Evolutionary conservation across 768 basidiomycete species (phyloP), one percentile per base, ranked within the genome.

Genomic region (Grammothele lineata): DNA sequence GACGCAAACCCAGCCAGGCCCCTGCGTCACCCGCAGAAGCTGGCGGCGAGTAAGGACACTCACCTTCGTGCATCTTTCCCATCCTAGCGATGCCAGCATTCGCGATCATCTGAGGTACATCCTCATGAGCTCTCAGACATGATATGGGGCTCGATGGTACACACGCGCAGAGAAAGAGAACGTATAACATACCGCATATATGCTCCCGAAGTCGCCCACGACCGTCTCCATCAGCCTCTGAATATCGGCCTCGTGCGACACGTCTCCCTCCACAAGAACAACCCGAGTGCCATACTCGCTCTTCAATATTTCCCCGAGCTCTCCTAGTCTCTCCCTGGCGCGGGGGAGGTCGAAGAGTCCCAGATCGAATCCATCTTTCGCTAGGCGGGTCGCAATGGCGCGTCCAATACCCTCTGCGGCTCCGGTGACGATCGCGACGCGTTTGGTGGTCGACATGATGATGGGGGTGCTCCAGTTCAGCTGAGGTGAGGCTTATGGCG

Each of bases 171-270:
- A 14, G 11, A 18, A 18, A 1, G 26, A 6, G 9, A 14, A n/a
- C 2, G n/a, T 4, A n/a, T 5, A 3, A 59, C 76, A 48, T 39
- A 78, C 78, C 25, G 76, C 74, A 49, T 78, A 73, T 17, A 81
- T 50, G 3, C 70, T 57, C 3, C 76, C 77, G 9, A 77, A 59
- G 8, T 55, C 51, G 5, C 59, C 33, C 1, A 61, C 55, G 11
- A 58, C 56, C 0, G 43, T 42, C 3, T 62, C 61, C 2, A 81
- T 58, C 62, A 78, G 65, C 5, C 22, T n/a, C 45, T 69, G 60
- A 1, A 80, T 75, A 6, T 75, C 66, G 1, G 51, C 53, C 43
- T 79, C 57, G 42, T 52, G 40, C 40, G 65, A 58, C 3, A 80
- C 73, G 50, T 80, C 75, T 2, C 62, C 73, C 8, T 63, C 47